These are phyloP conservation scores for Leccinum imitatum DNA, from an alignment of 768 basidiomycete species.

Conservation along the genomic window DNA sequence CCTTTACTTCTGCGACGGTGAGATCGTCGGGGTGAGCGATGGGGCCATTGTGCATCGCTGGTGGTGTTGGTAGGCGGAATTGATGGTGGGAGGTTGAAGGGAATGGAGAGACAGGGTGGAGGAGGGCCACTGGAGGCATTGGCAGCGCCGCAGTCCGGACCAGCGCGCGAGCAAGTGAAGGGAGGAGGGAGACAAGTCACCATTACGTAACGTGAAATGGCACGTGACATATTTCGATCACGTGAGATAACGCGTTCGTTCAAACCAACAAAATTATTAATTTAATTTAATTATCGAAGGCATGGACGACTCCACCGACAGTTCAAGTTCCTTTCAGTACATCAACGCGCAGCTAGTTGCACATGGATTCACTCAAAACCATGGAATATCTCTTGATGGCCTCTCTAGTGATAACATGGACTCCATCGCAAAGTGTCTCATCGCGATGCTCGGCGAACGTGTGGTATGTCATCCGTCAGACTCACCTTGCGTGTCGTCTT, in stretches of 20 bases:
- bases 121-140: constrained; percentile 30
- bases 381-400: constrained; percentile 70
- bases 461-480: constrained; percentile 49
- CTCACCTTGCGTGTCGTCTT: neutral
- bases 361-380: constrained; percentile 68
- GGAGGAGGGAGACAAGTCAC: constrained; percentile 11
- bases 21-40: constrained; percentile 26
- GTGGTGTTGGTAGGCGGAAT: neutral
- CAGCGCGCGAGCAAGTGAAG: neutral
- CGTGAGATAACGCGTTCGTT: constrained; percentile 32
- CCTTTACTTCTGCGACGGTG: constrained; percentile 48
- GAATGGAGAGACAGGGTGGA: constrained; percentile 38
- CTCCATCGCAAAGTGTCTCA: constrained; percentile 67
- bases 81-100: neutral
- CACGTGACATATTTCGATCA: constrained; percentile 17
- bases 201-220: constrained; percentile 26
- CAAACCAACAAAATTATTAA: neutral
- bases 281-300: neutral
- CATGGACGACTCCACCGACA: neutral
- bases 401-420: constrained; percentile 55
- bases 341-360: constrained; percentile 81
- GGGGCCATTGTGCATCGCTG: constrained; percentile 44
- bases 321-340: constrained; percentile 52
- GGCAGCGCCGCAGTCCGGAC: neutral
- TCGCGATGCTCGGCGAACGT: constrained; percentile 73